Percentiles rank a stretch among this genome's conserved stretches.
Evolutionary conservation across 1,139 yeast genomes (phyloP).

Genomic region (Lodderomyces elongisporus): DNA sequence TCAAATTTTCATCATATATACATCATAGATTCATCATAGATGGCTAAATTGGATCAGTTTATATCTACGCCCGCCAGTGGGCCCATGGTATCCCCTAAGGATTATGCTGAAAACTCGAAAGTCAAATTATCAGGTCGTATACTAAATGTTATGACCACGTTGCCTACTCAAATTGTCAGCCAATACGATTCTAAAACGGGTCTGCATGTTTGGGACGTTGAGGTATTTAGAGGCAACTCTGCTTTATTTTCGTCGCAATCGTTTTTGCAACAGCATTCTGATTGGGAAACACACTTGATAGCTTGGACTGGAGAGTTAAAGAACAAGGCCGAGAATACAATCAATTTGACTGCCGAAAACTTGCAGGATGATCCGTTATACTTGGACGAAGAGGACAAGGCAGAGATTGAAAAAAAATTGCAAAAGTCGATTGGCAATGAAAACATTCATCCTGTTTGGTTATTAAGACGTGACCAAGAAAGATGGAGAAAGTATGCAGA

Average conservation of each 20-base stretch:
- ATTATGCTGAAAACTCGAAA: constrained; percentile 21
- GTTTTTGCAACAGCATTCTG: constrained; percentile 58
- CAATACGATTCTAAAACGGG: constrained; percentile 25
- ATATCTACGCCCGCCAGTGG: constrained; percentile 5
- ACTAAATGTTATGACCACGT: constrained; percentile 60
- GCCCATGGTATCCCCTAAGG: constrained; percentile 27
- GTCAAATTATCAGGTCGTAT: constrained; percentile 56
- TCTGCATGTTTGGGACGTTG: constrained; percentile 45
- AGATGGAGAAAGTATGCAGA: constrained; percentile 91
- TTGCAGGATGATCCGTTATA: constrained; percentile 56
- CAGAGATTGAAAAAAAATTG: constrained; percentile 39
- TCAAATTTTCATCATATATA: too few species aligned
- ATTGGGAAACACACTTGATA: constrained; percentile 83
- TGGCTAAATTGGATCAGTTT: constrained; percentile 7
- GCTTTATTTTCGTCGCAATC: constrained; percentile 75
- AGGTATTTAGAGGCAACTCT: constrained; percentile 74
- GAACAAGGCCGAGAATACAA: constrained; percentile 22
- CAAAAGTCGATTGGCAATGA: constrained; percentile 40
- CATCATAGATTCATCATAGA: constrained; percentile 7
- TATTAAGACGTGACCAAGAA: constrained; percentile 63
- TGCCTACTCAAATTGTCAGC: constrained; percentile 59
- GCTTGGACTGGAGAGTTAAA: constrained; percentile 95
- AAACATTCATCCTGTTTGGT: constrained; percentile 81
- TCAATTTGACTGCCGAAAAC: constrained; percentile 18
- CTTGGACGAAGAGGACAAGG: constrained; percentile 53